Evolutionary conservation across 768 basidiomycete species (phyloP).

Genomic region (Suillus paluster): DNA sequence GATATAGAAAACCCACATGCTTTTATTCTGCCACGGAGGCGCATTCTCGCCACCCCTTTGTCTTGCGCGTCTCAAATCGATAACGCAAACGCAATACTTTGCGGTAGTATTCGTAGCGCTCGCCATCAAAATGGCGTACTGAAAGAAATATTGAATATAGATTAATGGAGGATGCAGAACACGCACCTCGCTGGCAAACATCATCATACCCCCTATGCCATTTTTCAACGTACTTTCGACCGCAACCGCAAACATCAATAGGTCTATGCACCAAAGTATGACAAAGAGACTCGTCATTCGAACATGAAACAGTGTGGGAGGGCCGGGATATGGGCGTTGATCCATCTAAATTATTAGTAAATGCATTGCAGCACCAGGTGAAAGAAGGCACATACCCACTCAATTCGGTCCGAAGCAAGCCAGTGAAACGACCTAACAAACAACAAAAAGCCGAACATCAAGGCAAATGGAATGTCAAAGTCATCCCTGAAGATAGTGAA

Average conservation of each 20-base stretch:
- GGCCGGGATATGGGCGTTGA: constrained; percentile 87
- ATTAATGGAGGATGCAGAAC: constrained; percentile 3
- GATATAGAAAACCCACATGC: constrained; percentile 95
- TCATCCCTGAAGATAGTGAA: constrained; percentile 98
- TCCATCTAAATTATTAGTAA: constrained; percentile 82
- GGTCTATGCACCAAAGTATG: constrained; percentile 76
- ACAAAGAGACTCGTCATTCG: constrained; percentile 77
- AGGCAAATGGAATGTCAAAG: constrained; percentile 88
- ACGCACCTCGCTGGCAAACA: constrained; percentile 92
- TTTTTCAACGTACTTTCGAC: constrained; percentile 78
- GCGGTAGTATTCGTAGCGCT: constrained; percentile 76
- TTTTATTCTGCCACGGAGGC: constrained; percentile 96
- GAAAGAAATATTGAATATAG: constrained; percentile 20
- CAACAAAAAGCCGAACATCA: constrained; percentile 94
- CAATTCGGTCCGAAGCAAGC: constrained; percentile 93
- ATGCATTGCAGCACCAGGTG: constrained; percentile 7
- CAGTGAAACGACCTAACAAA: constrained; percentile 99
- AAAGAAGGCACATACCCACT: constrained; percentile 71
- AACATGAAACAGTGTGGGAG: constrained; percentile 81
- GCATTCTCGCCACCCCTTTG: constrained; percentile 81
- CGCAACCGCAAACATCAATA: constrained; percentile 78
- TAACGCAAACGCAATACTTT: constrained; percentile 81
- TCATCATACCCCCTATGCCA: constrained; percentile 88
- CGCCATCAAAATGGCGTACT: constrained; percentile 91
- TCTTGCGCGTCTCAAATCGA: constrained; percentile 82